A percentile compares a stretch with the other conserved stretches of the same genome.
Evolutionary conservation across 2,329 filamentous ascomycete genomes (phyloP).

Genomic region (Calonectria naviculata): DNA sequence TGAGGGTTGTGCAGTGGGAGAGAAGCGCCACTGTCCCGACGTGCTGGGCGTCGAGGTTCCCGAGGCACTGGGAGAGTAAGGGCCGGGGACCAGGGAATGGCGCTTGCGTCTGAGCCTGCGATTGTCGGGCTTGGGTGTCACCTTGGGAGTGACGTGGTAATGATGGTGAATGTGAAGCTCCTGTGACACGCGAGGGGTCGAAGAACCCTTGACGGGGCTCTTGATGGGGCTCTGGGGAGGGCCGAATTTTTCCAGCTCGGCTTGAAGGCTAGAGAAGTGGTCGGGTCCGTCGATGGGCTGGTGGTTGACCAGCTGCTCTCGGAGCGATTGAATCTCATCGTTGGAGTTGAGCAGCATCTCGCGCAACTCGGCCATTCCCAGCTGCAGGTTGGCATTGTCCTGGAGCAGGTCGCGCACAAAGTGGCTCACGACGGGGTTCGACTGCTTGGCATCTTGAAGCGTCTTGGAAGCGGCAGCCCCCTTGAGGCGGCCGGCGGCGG

Average conservation of each 20-base stretch:
- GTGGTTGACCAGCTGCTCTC: conserved; percentile 84
- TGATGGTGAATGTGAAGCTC: conserved; percentile 96
- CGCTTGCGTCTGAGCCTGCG: conserved; percentile 80
- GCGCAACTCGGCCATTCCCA: conserved; percentile 89
- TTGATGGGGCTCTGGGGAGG: conserved; percentile 27
- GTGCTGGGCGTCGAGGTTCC: conserved; percentile 55
- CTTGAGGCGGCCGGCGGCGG: conserved; percentile 83
- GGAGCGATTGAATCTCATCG: conserved; percentile 88
- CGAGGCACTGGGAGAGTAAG: conserved; percentile 64
- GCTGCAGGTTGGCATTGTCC: conserved; percentile 93
- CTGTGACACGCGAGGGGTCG: conserved; percentile 60
- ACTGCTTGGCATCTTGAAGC: conserved; percentile 67
- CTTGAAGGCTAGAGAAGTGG: conserved; percentile 68
- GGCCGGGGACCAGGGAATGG: conserved; percentile 68
- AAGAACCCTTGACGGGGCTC: conserved; percentile 16
- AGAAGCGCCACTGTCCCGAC: conserved; percentile 50
- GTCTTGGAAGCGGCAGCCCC: conserved; percentile 80
- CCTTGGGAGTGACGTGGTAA: conserved; percentile 79
- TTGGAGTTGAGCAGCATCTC: conserved; percentile 93
- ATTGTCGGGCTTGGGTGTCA: conserved; percentile 69
- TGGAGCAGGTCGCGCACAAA: conserved; percentile 96
- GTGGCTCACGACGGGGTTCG: conserved; percentile 84
- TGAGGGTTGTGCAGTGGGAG: conserved; percentile 52
- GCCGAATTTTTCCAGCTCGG: conserved; percentile 70
- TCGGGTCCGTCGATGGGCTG: conserved; percentile 67